Evolutionary conservation across 2,329 filamentous ascomycete species (phyloP).

Genomic region (Ophiobolus disseminans): DNA sequence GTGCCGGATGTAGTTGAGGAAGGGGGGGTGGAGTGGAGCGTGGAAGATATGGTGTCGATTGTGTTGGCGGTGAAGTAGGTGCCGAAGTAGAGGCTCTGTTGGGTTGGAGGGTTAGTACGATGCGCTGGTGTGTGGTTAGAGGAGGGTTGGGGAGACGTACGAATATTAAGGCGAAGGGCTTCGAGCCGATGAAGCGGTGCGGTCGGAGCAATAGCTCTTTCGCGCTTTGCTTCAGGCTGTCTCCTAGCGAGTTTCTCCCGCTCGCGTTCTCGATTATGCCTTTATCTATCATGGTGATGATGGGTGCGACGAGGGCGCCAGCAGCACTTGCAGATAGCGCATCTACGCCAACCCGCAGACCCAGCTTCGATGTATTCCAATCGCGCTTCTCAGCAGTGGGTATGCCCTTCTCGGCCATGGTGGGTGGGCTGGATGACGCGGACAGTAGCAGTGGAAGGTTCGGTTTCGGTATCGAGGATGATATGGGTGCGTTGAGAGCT

Average conservation of each 20-base stretch:
- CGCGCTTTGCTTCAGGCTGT: conserved; percentile 67
- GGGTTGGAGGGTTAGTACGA: not conserved
- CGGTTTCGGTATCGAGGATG: conserved; percentile 7
- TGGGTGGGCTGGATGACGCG: not conserved
- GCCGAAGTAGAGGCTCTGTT: conserved; percentile 74
- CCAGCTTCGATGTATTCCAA: conserved; percentile 81
- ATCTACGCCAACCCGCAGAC: conserved; percentile 72
- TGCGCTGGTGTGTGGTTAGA: not conserved
- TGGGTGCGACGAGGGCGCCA: conserved; percentile 77
- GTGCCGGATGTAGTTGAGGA: conserved; percentile 73
- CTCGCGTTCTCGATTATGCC: conserved; percentile 85
- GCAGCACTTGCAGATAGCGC: conserved; percentile 72
- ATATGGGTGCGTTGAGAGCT: not conserved
- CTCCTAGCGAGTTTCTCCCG: conserved; percentile 65
- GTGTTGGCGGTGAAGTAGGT: conserved; percentile 90
- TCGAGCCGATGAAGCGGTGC: conserved; percentile 66
- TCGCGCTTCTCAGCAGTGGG: conserved; percentile 8
- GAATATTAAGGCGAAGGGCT: conserved; percentile 71
- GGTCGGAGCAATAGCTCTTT: conserved; percentile 65
- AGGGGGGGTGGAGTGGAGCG: conserved; percentile 62
- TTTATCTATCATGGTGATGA: conserved; percentile 85
- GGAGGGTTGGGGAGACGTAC: conserved; percentile 27
- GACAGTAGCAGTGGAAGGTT: conserved; percentile 9
- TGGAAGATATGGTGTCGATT: conserved; percentile 80
- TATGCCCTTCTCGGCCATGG: not conserved